phyloP scores from a whole-genome alignment of 768 basidiomycete genomes.

The Leccinellum albellum region DNA sequence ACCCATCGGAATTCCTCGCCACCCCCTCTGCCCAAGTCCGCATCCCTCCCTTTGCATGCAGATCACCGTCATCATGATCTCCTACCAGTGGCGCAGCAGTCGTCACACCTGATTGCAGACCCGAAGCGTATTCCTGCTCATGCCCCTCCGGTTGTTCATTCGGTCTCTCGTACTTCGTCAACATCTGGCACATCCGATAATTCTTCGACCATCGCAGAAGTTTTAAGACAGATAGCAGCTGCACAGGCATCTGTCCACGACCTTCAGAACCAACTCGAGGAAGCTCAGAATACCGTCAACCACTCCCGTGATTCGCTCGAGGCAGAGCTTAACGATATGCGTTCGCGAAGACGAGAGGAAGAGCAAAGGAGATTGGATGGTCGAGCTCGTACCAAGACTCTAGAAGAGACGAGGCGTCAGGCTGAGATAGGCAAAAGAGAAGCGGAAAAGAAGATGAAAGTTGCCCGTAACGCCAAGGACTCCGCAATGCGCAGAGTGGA shows the following conservation, averaged over 20 bases:
- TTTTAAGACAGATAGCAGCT: constrained; percentile 67
- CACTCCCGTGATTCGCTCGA: constrained; percentile 66
- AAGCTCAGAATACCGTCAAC: constrained; percentile 52
- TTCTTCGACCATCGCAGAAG: constrained; percentile 67
- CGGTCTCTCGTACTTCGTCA: constrained; percentile 24
- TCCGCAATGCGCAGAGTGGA: constrained; percentile 56
- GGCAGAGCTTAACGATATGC: constrained; percentile 65
- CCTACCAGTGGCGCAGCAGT: constrained; percentile 23
- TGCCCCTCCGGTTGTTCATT: constrained; percentile 22
- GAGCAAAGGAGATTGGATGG: constrained; percentile 74
- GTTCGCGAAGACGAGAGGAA: constrained; percentile 76
- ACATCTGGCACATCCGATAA: constrained; percentile 45
- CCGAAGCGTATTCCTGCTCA: constrained; percentile 27
- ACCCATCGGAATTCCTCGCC: constrained; percentile 66
- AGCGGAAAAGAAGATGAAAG: constrained; percentile 82
- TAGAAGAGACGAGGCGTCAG: constrained; percentile 83
- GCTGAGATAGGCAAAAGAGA: constrained; percentile 81
- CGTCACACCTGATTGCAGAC: constrained; percentile 19
- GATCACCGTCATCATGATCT: constrained; percentile 34
- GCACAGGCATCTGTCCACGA: constrained; percentile 63
- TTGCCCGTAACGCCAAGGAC: constrained; percentile 61
- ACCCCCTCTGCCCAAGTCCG: constrained; percentile 81
- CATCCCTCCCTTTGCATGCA: constrained; percentile 71
- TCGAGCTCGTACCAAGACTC: constrained; percentile 74
- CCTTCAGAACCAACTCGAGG: constrained; percentile 63